These are phyloP conservation scores for Beauveria pseudobassiana DNA, from an alignment of 2,329 filamentous ascomycete genomes.

Conservation along the genomic window DNA sequence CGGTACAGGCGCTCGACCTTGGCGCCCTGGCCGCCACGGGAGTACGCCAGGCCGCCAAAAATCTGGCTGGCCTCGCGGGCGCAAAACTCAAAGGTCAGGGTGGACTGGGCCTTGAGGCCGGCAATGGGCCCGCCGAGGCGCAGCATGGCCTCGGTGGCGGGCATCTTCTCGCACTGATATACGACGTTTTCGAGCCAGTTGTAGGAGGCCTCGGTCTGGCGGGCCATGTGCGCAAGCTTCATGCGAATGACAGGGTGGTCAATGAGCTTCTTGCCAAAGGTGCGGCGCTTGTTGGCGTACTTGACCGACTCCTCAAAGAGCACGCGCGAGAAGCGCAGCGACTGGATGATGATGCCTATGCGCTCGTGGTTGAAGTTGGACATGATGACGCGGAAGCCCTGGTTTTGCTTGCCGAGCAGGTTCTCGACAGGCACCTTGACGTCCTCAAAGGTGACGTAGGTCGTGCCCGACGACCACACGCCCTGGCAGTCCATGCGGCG, in stretches of 20 bases:
- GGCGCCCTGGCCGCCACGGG: conserved; percentile 84
- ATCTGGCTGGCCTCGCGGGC: conserved; percentile 95
- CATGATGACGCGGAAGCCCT: conserved; percentile 98
- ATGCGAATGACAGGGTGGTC: conserved; percentile 95
- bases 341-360: conserved; percentile 98
- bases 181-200: conserved; percentile 95
- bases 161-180: conserved; percentile 89
- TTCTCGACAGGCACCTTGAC: conserved; percentile 99
- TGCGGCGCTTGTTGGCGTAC: conserved; percentile 94
- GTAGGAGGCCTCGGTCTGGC: conserved; percentile 95
- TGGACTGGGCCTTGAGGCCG: conserved; percentile 86
- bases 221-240: conserved; percentile 96
- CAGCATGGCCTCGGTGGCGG: conserved; percentile 90
- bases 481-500: conserved; percentile 98
- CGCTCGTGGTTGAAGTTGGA: conserved; percentile 99
- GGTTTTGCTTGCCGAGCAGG: conserved; percentile 93
- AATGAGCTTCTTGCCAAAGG: conserved; percentile 94
- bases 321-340: conserved; percentile 86
- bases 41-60: conserved; percentile 90
- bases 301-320: conserved; percentile 96
- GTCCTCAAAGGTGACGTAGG: conserved; percentile 97
- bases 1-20: conserved; percentile 94
- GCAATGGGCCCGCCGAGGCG: conserved; percentile 93
- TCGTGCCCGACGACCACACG: conserved; percentile 91
- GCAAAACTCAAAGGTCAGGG: conserved; percentile 94